A percentile compares a stretch with the other conserved stretches of the same genome.
These are phyloP conservation scores for Cladosporium sp. DNA, from an alignment of 2,329 filamentous ascomycete genomes.

Conservation along the genomic window DNA sequence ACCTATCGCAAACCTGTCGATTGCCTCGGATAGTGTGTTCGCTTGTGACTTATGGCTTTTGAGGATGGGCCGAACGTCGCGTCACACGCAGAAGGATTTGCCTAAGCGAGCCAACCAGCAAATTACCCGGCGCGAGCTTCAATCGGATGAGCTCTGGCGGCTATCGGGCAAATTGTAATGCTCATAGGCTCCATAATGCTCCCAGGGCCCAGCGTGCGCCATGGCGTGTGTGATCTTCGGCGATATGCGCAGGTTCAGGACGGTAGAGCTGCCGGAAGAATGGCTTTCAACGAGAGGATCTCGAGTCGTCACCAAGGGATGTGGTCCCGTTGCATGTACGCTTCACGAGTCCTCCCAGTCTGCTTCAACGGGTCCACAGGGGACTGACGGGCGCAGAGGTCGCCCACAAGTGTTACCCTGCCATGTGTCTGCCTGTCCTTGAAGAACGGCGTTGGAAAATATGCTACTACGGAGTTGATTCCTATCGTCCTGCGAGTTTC, in stretches of 20 bases:
- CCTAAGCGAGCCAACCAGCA: constrained; percentile 3
- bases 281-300: too few relatives aligned
- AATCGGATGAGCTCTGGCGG: background rate
- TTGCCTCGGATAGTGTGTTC: too few relatives aligned
- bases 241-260: background rate
- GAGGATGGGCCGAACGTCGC: background rate
- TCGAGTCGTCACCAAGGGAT: too few relatives aligned
- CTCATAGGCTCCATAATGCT: background rate
- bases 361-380: too few relatives aligned
- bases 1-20: background rate
- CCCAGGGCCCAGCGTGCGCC: background rate
- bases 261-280: too few relatives aligned
- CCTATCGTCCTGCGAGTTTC: background rate
- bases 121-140: background rate
- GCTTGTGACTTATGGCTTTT: background rate
- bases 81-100: background rate
- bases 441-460: too few relatives aligned
- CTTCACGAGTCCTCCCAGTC: too few relatives aligned
- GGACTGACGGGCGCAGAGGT: too few relatives aligned
- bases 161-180: background rate
- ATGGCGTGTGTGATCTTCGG: background rate
- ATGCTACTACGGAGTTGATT: too few relatives aligned
- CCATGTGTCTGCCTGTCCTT: too few relatives aligned
- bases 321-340: too few relatives aligned
- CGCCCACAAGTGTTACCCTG: too few relatives aligned